Conservation (phyloP, 2,329 filamentous ascomycete genomes). For the Alternaria arbusti region DNA sequence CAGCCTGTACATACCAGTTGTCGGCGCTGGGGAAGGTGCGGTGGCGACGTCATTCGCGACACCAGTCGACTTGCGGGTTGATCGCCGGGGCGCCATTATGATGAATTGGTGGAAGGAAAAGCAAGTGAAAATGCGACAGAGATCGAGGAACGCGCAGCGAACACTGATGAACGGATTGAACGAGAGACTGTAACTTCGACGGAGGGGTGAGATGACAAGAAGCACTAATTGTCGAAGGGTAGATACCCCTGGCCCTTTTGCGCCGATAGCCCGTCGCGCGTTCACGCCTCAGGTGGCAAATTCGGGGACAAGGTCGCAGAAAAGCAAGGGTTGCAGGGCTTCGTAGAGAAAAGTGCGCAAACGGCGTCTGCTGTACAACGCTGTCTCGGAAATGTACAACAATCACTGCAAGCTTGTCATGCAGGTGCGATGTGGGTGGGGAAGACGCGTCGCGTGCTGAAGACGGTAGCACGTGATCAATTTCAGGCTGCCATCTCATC, state of each 20-base stretch:
- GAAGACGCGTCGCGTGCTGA: constrained; percentile 11
- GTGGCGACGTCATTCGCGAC: constrained; percentile 13
- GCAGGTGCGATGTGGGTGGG: not conserved
- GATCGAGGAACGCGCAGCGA: not conserved
- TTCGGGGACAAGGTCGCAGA: constrained; percentile 6
- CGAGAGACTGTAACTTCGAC: constrained; percentile 5
- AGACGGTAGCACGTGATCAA: constrained; percentile 9
- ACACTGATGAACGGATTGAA: not conserved
- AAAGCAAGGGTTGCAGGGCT: not conserved
- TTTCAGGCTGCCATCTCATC: not conserved
- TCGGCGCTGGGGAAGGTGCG: not conserved
- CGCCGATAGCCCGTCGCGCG: constrained; percentile 34
- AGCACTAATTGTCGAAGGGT: constrained; percentile 23
- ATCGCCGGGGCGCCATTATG: constrained; percentile 34
- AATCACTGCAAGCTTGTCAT: not conserved
- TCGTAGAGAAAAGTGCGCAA: not conserved
- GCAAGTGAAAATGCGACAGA: not conserved
- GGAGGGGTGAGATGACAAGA: constrained; percentile 8
- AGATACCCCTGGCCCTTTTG: constrained; percentile 26
- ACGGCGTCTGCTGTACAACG: not conserved
- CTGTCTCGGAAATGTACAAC: not conserved
- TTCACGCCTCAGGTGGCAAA: constrained; percentile 39
- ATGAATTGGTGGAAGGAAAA: not conserved
- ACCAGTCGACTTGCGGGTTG: constrained; percentile 30
- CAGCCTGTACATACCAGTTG: constrained; percentile 7